Evolutionary conservation across 331 rosid species (phyloP), one percentile per base, ranked within the genome.

Genomic region (Dryas integrifolia): DNA sequence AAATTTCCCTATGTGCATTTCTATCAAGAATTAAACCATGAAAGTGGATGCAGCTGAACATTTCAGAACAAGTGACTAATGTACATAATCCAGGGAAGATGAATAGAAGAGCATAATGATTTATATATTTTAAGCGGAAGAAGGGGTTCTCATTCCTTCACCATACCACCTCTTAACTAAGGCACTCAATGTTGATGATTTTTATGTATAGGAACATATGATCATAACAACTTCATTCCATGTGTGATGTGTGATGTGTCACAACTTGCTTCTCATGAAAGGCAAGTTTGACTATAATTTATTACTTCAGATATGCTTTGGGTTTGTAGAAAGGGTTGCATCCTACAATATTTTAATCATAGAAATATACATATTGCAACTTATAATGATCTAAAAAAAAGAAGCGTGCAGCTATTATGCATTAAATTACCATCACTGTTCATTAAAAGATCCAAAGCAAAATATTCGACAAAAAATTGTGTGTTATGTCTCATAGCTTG

Each of bases 401-500:
- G 14, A 44, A 47, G 18, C 16, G 6, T 10, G 44, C 8, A 30
- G 48, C 18, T 41, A 43, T 41, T 51, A 67, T 39, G 24, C 63
- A 62, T 24, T 21, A 65, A 81, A 84, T 76, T 83, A 95, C 99
- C 99, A 46, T 95, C 97, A 80, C 79, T 89, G 72, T 86, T 80
- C 99, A 95, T 87, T 60, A 95, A 1, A 59, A 95, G 92, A 86
- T 95, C 99, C 84, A 95, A 79, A 26, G 99, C 99, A 76, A 95
- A 95, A 82, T 86, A 95, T 81, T 95, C 99, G 80, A 95, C 99
- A 82, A 95, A 92, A 80, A 95, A 92, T 84, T 88, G 97, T 53
- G 99, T 95, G 74, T 92, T 92, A 65, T 95, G 99, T 75, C 80
- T 95, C 99, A 95, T 95, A 71, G 97, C 97, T 81, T 92, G 97